Evolutionary conservation across 2,329 filamentous ascomycete species (phyloP).

Genomic region (Penicillium sp.): DNA sequence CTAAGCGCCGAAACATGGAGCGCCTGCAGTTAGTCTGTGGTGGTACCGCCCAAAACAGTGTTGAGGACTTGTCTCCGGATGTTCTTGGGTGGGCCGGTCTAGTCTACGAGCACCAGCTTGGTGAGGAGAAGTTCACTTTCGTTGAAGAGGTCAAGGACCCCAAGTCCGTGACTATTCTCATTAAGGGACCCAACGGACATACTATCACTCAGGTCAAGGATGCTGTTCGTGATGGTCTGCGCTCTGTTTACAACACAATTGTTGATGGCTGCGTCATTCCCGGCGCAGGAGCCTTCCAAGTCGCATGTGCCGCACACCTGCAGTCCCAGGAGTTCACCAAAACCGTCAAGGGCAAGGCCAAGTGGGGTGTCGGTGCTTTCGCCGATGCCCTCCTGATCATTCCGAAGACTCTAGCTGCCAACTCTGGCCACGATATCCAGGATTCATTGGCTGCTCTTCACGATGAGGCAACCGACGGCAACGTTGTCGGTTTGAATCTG

Average conservation of each 20-base stretch:
- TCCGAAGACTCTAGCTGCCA: slow-evolving; percentile 94
- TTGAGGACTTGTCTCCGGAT: slow-evolving; percentile 84
- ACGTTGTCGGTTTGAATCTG: slow-evolving; percentile 81
- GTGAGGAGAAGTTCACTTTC: slow-evolving; percentile 99
- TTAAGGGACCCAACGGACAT: slow-evolving; percentile 96
- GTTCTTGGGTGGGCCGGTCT: slow-evolving; percentile 92
- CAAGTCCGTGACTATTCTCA: slow-evolving; percentile 94
- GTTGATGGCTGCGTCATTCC: slow-evolving; percentile 96
- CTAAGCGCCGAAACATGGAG: slow-evolving; percentile 99
- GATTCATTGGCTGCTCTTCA: slow-evolving; percentile 84
- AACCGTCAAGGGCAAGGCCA: slow-evolving; percentile 95
- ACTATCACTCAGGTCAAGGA: slow-evolving; percentile 97
- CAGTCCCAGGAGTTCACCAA: slow-evolving; percentile 82
- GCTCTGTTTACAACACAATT: slow-evolving; percentile 99
- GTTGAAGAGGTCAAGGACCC: slow-evolving; percentile 98
- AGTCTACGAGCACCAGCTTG: slow-evolving; percentile 95
- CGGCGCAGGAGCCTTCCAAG: slow-evolving; percentile 91
- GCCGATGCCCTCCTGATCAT: slow-evolving; percentile 92
- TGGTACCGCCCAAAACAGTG: slow-evolving; percentile 88
- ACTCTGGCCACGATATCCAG: slow-evolving; percentile 94
- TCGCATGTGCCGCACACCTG: slow-evolving; percentile 83
- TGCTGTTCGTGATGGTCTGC: slow-evolving; percentile 87
- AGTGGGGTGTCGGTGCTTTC: slow-evolving; percentile 92
- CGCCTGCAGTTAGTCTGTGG: slow-evolving; percentile 91
- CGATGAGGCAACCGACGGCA: slow-evolving; percentile 79